Conservation (phyloP, 2,329 filamentous ascomycete genomes). For the Epichloe glyceriae region DNA sequence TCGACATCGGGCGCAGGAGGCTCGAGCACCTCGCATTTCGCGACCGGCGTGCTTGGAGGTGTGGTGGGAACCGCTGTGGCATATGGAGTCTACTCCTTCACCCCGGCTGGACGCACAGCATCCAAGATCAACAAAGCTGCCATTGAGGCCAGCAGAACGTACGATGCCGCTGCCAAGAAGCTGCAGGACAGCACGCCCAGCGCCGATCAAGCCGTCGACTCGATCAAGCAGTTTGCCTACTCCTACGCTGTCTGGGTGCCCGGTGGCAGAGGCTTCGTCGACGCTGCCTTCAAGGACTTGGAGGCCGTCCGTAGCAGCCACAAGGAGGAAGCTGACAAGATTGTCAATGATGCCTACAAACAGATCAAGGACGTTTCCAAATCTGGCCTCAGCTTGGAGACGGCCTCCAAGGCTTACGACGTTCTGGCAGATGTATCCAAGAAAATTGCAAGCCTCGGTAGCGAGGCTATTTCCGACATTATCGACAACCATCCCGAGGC, state of each 20-base stretch:
- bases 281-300: constrained; percentile 56
- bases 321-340: constrained; percentile 54
- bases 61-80: constrained; percentile 28
- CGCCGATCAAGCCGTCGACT: constrained; percentile 52
- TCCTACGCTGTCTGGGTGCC: constrained; percentile 62
- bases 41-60: constrained; percentile 30
- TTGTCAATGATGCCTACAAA: constrained; percentile 53
- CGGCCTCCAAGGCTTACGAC: constrained; percentile 46
- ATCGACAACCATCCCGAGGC: constrained; percentile 61
- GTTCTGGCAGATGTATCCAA: constrained; percentile 49
- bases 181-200: constrained; percentile 50
- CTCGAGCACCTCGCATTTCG: constrained; percentile 21
- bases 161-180: constrained; percentile 45
- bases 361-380: constrained; percentile 51
- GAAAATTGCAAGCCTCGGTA: constrained; percentile 47
- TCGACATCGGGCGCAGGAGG: constrained; percentile 12
- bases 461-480: constrained; percentile 50
- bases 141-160: constrained; percentile 45
- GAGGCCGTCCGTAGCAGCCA: constrained; percentile 56
- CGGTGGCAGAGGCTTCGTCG: constrained; percentile 54
- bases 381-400: constrained; percentile 47
- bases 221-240: constrained; percentile 51
- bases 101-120: constrained; percentile 28
- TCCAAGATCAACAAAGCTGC: constrained; percentile 32
- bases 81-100: constrained; percentile 30